Base-by-base conservation (phyloP, 2,329 filamentous ascomycete genomes). In the Myriosclerotinia duriaeana region DNA sequence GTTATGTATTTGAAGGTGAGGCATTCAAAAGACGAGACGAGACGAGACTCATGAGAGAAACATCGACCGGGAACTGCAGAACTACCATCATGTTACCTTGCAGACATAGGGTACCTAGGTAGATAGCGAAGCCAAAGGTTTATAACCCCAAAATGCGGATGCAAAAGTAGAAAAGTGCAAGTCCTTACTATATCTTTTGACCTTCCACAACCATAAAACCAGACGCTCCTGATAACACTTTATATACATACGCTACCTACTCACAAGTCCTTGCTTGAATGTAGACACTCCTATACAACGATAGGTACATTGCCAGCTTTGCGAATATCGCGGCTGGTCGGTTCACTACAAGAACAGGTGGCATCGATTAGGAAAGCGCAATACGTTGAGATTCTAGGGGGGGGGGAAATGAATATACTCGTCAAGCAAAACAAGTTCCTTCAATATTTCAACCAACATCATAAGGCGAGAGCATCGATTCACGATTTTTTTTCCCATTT, bases 341-440 rank as follows among this genome's bases (percentile, higher is more conserved):
- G 30, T 34, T 34, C 30, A 34, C 30, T 12, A 59, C 30, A 26
- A 22, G 15, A 46, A 48, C 42, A 38, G 34, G 30, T 50, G 30
- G 15, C 44, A 20, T 40, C 44, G 9, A 40, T 4, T 4, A 36
- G 34, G 40, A 46, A 8, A 4, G 12, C 6, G 8, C 20, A 50
- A 38, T 20, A 3, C 6, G 26, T 38, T 22, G 5, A 36, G 4
- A 34, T 22, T 12, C 7, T 2, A 22, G 9, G 22, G 30, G 17
- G 22, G 30, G 17, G n/a, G 5, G 8, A 26, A 20, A 6, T n/a
- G 8, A 1, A 26, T 6, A 0, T 8, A 2, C 4, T 5, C 7
- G 3, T 26, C 8, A 40, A 26, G 0, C 0, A 26, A 14, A 40
- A 12, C 3, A 50, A 20, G 2, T 20, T 2, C 8, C 14, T 36